Evolutionary conservation across 2,329 filamentous ascomycete species (phyloP), one percentile per base, ranked within the genome.

Genomic region (Phialophora expanda): DNA sequence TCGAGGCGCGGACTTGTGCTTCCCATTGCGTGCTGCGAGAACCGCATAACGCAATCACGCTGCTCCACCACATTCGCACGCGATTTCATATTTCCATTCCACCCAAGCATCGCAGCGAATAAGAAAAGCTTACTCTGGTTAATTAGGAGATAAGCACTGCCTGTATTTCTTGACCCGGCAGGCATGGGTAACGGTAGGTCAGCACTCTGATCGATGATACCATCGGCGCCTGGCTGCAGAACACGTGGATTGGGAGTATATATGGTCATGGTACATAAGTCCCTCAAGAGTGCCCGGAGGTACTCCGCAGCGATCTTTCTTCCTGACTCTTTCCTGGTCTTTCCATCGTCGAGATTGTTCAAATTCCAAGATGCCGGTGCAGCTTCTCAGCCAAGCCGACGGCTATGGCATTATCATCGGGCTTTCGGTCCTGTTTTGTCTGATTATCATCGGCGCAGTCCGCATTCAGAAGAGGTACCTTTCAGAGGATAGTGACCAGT

Each of bases 321-420:
- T 53, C 20, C n/a, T 20, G n/a, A 28, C 44, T 28, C 28, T 41
- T 26, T 22, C 20, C 34, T 4, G 34, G 14, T 12, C 14, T 38
- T 41, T 22, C 20, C 26, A 50, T 38, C 5, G 44, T 46, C 38
- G 41, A 57, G 20, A 20, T 58, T 51, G 8, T 12, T 41, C 11
- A 7, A 22, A 17, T 44, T 59, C 22, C 48, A 65, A 41, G 54
- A 65, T 65, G 63, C 53, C 63, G 24, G 63, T 61, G 34, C 7
- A 65, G 51, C 73, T 77, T 32, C 70, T 79, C 30, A 73, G 73
- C 1, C 75, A 78, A 61, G 77, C 72, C 26, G 72, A 73, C 6
- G 78, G 77, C 67, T 83, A 84, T 75, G 82, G 82, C 65, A 74
- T 84, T 22, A 77, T 85, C 50, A 77, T 84, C 64, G 83, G 82